A percentile compares a stretch with the other conserved stretches of the same genome.
These are phyloP conservation scores for Hypoxylon trugodes DNA, from an alignment of 495 filamentous ascomycete species.

Conservation along the genomic window DNA sequence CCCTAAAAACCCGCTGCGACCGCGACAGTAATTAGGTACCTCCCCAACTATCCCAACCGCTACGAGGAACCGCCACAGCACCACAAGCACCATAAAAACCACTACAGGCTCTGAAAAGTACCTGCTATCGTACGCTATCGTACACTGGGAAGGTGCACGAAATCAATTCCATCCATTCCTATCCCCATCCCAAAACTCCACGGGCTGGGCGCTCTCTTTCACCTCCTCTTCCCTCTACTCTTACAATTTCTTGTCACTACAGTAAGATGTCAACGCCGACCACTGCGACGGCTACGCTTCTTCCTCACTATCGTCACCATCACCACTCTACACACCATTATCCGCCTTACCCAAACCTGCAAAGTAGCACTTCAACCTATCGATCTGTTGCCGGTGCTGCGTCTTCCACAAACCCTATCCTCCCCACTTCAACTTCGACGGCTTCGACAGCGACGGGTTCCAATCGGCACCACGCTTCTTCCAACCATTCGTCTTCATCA, in stretches of 20 bases:
- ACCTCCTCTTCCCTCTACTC: constrained; percentile 18
- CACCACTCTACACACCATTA: constrained; percentile 74
- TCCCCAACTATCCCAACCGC: too few species aligned
- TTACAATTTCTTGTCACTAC: constrained; percentile 23
- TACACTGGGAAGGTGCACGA: constrained; percentile 32
- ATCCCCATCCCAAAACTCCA: constrained; percentile 20
- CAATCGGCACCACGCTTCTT: constrained; percentile 53
- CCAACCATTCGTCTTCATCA: constrained; percentile 45
- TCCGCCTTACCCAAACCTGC: constrained; percentile 51
- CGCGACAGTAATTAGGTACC: too few species aligned
- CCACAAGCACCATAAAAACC: too few species aligned
- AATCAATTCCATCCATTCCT: constrained; percentile 27
- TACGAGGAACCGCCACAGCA: too few species aligned
- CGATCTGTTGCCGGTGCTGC: constrained; percentile 49
- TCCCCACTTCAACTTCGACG: constrained; percentile 60
- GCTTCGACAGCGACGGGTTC: constrained; percentile 56
- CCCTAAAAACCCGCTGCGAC: neutral
- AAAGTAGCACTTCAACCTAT: constrained; percentile 55
- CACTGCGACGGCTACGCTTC: constrained; percentile 78
- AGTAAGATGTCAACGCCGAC: constrained; percentile 83
- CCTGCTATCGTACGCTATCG: neutral
- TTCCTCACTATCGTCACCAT: constrained; percentile 67
- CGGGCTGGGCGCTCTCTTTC: constrained; percentile 26
- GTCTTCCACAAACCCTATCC: constrained; percentile 53
- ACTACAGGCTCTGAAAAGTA: neutral